Evolutionary conservation across 1,139 yeast species (phyloP).

Genomic region (Hyphopichia buzzinii): DNA sequence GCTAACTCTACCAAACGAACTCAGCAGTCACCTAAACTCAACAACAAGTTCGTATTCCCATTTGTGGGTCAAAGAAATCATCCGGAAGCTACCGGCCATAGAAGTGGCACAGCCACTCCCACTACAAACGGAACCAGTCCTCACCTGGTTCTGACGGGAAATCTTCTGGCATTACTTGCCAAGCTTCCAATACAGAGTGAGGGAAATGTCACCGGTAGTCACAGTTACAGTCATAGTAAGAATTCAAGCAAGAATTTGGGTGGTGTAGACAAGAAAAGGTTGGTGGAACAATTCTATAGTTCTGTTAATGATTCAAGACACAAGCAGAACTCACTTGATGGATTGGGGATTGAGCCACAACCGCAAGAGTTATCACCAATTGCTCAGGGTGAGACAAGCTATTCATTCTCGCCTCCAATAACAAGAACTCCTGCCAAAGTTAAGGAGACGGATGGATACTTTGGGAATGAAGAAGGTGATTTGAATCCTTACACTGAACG

Average conservation of each 20-base stretch:
- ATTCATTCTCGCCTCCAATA: neutral
- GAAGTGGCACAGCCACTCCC: slow-evolving; percentile 3
- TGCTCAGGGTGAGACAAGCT: neutral
- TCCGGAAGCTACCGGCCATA: neutral
- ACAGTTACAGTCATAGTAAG: neutral
- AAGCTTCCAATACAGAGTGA: neutral
- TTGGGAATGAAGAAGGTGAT: neutral
- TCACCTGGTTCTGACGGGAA: slow-evolving; percentile 1
- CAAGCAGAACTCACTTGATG: neutral
- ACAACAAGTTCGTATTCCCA: neutral
- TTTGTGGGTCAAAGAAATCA: neutral
- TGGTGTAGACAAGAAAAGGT: slow-evolving; percentile 21
- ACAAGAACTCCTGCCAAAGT: neutral
- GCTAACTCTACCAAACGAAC: neutral
- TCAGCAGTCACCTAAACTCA: neutral
- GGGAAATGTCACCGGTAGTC: neutral
- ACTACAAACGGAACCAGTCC: neutral
- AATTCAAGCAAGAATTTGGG: neutral
- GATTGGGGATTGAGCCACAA: neutral
- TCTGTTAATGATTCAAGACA: slow-evolving; percentile 9
- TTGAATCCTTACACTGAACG: slow-evolving; percentile 3
- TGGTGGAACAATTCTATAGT: slow-evolving; percentile 43
- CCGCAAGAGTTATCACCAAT: neutral
- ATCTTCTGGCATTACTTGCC: neutral
- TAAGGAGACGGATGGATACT: neutral